phyloP scores from a whole-genome alignment of 2,329 filamentous ascomycete species.

The Apiospora hydei region DNA sequence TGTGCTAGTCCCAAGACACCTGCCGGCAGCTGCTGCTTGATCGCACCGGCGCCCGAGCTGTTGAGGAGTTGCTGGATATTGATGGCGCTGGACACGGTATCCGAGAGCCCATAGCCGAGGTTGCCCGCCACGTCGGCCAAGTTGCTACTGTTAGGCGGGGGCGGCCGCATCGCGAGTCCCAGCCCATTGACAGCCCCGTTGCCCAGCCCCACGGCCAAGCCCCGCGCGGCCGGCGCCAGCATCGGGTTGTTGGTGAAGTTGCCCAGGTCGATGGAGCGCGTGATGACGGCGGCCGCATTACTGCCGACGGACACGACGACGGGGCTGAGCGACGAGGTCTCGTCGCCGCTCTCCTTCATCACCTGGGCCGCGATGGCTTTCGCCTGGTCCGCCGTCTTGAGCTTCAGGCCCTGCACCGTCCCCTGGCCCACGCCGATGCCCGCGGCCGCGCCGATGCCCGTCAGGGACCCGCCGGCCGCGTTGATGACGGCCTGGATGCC shows the following conservation, averaged over 20 bases:
- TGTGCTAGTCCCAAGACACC: conserved; percentile 29
- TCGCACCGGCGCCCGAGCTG: not conserved
- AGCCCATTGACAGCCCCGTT: conserved; percentile 30
- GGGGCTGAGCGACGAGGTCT: conserved; percentile 38
- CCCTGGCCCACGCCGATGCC: conserved; percentile 35
- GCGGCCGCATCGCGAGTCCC: not conserved
- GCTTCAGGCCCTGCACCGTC: conserved; percentile 33
- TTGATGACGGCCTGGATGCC: conserved; percentile 18
- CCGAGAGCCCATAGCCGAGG: conserved; percentile 34
- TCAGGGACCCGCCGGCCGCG: conserved; percentile 21
- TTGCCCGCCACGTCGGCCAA: conserved; percentile 29
- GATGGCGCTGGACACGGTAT: conserved; percentile 31
- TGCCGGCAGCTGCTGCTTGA: conserved; percentile 28
- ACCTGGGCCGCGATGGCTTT: conserved; percentile 31
- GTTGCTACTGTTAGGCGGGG: not conserved
- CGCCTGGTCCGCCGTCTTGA: conserved; percentile 29
- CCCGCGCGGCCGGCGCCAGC: conserved; percentile 28
- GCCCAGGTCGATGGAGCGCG: conserved; percentile 36
- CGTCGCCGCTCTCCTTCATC: conserved; percentile 37
- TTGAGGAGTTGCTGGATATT: conserved; percentile 26
- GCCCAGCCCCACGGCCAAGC: conserved; percentile 31
- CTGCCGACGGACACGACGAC: conserved; percentile 40
- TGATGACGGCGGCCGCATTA: conserved; percentile 38
- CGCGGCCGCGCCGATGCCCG: conserved; percentile 30
- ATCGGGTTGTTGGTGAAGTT: conserved; percentile 26